Base-by-base conservation (phyloP, 805 yeast species). In the Starmerella scarabaei region DNA sequence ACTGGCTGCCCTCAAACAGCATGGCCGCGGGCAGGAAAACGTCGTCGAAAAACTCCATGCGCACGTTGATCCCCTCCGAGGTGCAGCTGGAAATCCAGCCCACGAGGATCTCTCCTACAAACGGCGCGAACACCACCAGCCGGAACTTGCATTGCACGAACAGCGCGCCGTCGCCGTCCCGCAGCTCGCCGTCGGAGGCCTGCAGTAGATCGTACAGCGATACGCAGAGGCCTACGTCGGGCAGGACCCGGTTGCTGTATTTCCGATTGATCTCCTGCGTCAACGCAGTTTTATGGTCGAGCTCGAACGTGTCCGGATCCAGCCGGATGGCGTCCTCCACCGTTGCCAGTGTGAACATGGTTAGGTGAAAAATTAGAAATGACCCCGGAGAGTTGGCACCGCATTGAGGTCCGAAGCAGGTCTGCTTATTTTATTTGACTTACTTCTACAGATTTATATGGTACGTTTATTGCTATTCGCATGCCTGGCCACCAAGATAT, bases 71-170 rank as follows among this genome's bases (percentile, higher is more conserved):
- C 2, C 98, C 98, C 39, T 85, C 93, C 18, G 75, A 71, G 3
- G 85, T 71, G 62, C 94, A 82, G 50, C 84, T 81, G 31, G 84
- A 76, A 26, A 91, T 83, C 88, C 93, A 84, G 1, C 98, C 98
- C 0, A 85, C 77, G 20, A 91, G 59, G 6, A 88, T 73, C 57
- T 91, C 98, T 8, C 98, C 98, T 1, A 83, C 77, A 59, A 88
- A 88, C 0, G 98, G 98, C 49, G 86, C 80, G 69, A 91, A 91
- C 2, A 88, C 77, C 8, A 86, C 65, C 35, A 80, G 67, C 37
- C 96, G 63, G 55, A 85, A 82, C 40, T 66, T 70, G 16, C 79
- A 51, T 38, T 77, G 80, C 30, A 83, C 75, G 52, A 69, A 86
- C 4, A 84, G 69, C 1, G 86, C 84, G 7, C 98, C 97, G 60